phyloP scores from a whole-genome alignment of 306 rosid species.

The Rosa persica region DNA sequence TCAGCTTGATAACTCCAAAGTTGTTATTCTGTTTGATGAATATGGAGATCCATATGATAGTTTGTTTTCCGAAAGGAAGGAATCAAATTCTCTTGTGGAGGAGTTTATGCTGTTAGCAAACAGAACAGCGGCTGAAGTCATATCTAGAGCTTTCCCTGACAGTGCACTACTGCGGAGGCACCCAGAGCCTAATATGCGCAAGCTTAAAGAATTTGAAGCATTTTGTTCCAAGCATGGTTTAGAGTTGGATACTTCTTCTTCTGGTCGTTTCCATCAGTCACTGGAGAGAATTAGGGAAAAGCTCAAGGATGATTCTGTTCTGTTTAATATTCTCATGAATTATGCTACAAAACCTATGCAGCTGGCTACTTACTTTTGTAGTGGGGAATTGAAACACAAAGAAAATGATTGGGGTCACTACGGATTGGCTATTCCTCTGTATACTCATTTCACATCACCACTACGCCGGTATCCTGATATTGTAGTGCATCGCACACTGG shows the following conservation, averaged over 20 bases:
- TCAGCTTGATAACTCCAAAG: constrained; percentile 61
- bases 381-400: constrained; percentile 51
- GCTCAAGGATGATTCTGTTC: constrained; percentile 71
- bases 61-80: constrained; percentile 46
- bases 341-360: constrained; percentile 86
- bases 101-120: constrained; percentile 94
- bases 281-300: constrained; percentile 56
- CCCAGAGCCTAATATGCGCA: constrained; percentile 77
- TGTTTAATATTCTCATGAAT: constrained; percentile 55
- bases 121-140: constrained; percentile 73
- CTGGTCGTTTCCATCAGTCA: constrained; percentile 61
- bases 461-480: constrained; percentile 94
- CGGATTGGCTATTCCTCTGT: constrained; percentile 70
- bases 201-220: constrained; percentile 69
- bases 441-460: constrained; percentile 94
- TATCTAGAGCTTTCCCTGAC: constrained; percentile 78
- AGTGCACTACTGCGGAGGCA: constrained; percentile 81
- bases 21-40: constrained; percentile 57
- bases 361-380: constrained; percentile 76
- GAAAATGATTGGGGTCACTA: constrained; percentile 72
- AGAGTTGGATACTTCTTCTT: constrained; percentile 68
- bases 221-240: constrained; percentile 83
- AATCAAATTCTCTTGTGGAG: constrained; percentile 74
- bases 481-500: constrained; percentile 77
- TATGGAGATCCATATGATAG: constrained; percentile 66